These are phyloP conservation scores for Elasticomyces elasticus DNA, from an alignment of 495 filamentous ascomycete genomes.

Conservation along the genomic window DNA sequence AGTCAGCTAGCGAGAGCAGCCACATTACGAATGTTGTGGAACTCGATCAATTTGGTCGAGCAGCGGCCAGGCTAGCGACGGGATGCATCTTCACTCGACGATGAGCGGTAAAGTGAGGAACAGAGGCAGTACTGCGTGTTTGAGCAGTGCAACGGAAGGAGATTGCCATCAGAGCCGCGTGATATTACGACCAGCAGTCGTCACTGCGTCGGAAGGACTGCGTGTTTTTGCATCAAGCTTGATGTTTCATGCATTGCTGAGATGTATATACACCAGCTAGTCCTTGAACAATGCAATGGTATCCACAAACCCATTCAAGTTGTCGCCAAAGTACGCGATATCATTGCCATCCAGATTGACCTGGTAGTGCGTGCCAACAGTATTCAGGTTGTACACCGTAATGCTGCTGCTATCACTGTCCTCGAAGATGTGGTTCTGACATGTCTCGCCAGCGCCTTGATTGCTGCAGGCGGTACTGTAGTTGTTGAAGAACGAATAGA, in stretches of 20 bases:
- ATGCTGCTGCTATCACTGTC: constrained; percentile 30
- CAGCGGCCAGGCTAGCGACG: too few relatives aligned
- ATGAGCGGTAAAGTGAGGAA: too few relatives aligned
- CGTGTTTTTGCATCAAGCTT: too few relatives aligned
- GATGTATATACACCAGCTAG: not conserved
- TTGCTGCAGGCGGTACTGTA: constrained; percentile 36
- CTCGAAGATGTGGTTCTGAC: constrained; percentile 54
- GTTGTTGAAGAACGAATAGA: constrained; percentile 33
- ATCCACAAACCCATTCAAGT: constrained; percentile 45
- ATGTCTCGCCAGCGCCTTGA: constrained; percentile 39
- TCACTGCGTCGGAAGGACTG: too few relatives aligned
- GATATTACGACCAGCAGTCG: too few relatives aligned
- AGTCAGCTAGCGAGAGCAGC: too few relatives aligned
- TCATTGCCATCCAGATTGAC: constrained; percentile 40
- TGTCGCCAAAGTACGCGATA: constrained; percentile 43
- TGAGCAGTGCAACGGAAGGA: too few relatives aligned
- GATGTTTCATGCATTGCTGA: not conserved
- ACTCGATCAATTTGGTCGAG: too few relatives aligned
- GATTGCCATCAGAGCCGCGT: too few relatives aligned
- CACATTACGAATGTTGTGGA: too few relatives aligned
- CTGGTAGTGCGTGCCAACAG: constrained; percentile 34
- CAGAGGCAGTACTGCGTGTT: too few relatives aligned
- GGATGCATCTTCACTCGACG: too few relatives aligned
- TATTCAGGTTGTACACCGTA: constrained; percentile 42
- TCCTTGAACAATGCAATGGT: constrained; percentile 41